phyloP scores from a whole-genome alignment of 768 basidiomycete genomes.

The Tulasnella sp. region DNA sequence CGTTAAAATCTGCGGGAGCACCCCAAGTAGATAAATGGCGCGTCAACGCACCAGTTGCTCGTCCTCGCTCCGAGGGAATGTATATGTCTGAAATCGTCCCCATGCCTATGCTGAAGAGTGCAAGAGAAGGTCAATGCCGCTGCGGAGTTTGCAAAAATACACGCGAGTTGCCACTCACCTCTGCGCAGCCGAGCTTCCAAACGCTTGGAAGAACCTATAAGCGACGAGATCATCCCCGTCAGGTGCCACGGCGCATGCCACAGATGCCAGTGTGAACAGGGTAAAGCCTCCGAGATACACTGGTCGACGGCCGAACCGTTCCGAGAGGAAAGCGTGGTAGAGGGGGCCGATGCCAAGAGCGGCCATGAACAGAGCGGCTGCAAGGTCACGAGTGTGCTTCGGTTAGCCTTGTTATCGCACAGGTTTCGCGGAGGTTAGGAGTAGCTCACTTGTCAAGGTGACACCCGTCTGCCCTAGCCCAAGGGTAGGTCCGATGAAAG shows the following conservation, averaged over 20 bases:
- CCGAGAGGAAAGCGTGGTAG: constrained; percentile 28
- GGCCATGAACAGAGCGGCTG: constrained; percentile 22
- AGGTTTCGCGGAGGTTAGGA: neutral
- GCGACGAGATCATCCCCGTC: constrained; percentile 23
- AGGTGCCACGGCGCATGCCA: constrained; percentile 25
- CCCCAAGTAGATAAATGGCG: neutral
- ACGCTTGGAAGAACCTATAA: constrained; percentile 29
- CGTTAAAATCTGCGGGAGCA: neutral
- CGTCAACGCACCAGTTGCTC: constrained; percentile 19
- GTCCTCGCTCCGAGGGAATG: constrained; percentile 28
- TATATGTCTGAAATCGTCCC: constrained; percentile 30
- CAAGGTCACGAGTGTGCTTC: neutral
- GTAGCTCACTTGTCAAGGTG: constrained; percentile 19
- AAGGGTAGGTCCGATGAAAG: constrained; percentile 21
- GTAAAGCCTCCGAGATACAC: constrained; percentile 27
- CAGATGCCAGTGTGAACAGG: constrained; percentile 27
- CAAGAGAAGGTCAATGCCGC: neutral
- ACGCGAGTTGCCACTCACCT: constrained; percentile 16
- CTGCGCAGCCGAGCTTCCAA: constrained; percentile 30
- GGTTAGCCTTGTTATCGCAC: neutral
- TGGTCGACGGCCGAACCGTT: constrained; percentile 29
- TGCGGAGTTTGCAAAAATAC: neutral
- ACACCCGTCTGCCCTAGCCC: constrained; percentile 6
- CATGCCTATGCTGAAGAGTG: constrained; percentile 21
- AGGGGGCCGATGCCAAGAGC: constrained; percentile 26